phyloP scores from a whole-genome alignment of 1,284 basidiomycete species.

The Pisolithus thermaeus region DNA sequence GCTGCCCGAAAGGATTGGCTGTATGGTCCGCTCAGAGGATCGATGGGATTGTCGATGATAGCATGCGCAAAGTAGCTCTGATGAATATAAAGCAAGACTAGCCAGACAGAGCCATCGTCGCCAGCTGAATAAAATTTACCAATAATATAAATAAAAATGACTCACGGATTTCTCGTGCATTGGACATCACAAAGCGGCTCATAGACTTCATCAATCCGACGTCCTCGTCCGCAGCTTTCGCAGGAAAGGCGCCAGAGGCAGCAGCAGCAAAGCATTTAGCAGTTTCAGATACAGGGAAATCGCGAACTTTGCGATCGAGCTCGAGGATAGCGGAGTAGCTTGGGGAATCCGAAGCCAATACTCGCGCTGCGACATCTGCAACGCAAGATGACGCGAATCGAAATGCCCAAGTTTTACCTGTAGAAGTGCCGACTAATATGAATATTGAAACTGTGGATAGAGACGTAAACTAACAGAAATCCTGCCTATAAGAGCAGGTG shows the following conservation, averaged over 20 bases:
- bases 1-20: slow-evolving; percentile 61
- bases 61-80: slow-evolving; percentile 66
- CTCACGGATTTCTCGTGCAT: slow-evolving; percentile 53
- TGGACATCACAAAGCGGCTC: slow-evolving; percentile 45
- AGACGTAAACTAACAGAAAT: slow-evolving; percentile 19
- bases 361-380: slow-evolving; percentile 57
- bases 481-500: slow-evolving; percentile 8
- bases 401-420: slow-evolving; percentile 57
- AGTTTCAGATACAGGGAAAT: slow-evolving; percentile 52
- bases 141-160: slow-evolving; percentile 7
- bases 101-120: neutral
- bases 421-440: neutral
- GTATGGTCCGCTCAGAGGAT: slow-evolving; percentile 54
- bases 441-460: neutral
- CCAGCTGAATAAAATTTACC: neutral
- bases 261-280: slow-evolving; percentile 30
- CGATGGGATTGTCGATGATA: slow-evolving; percentile 52
- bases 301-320: slow-evolving; percentile 62
- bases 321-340: slow-evolving; percentile 66
- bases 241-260: slow-evolving; percentile 9
- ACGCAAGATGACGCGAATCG: slow-evolving; percentile 62
- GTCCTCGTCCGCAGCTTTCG: slow-evolving; percentile 12
- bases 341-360: slow-evolving; percentile 57
- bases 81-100: slow-evolving; percentile 66
- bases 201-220: slow-evolving; percentile 34